Percentiles rank a stretch among this genome's conserved stretches.
These are phyloP conservation scores for Globisporangium nodosum DNA, from an alignment of 352 stramenopile genomes.

Conservation along the genomic window DNA sequence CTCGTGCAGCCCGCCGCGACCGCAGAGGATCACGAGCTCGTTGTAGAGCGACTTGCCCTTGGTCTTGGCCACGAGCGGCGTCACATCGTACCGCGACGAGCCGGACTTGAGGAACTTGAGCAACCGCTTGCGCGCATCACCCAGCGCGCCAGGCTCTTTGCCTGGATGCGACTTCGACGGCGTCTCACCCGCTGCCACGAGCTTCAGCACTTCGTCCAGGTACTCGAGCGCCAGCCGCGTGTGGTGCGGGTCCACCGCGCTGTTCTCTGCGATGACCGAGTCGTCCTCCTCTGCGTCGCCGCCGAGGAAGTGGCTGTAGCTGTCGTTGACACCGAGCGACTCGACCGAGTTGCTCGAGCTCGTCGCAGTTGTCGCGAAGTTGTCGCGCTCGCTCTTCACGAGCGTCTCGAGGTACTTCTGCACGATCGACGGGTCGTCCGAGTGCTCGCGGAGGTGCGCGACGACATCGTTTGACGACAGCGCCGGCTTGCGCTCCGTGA, in stretches of 20 bases:
- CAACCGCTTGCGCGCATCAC: constrained; percentile 70
- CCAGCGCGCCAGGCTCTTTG: constrained; percentile 65
- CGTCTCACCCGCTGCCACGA: constrained; percentile 57
- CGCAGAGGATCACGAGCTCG: constrained; percentile 83
- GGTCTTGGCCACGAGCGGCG: constrained; percentile 68
- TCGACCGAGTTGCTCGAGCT: constrained; percentile 10
- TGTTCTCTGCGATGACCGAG: constrained; percentile 15
- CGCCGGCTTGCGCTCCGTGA: constrained; percentile 65
- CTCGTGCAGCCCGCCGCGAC: constrained; percentile 71
- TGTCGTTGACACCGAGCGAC: constrained; percentile 60
- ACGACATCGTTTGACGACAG: constrained; percentile 78
- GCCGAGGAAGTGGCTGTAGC: constrained; percentile 77
- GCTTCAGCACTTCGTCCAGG: constrained; percentile 76
- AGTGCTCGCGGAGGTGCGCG: constrained; percentile 69
- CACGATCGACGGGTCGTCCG: constrained; percentile 63
- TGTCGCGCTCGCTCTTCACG: constrained; percentile 46
- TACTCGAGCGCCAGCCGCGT: constrained; percentile 84
- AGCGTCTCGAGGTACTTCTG: constrained; percentile 81
- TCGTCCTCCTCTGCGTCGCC: constrained; percentile 60
- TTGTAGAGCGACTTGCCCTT: constrained; percentile 71
- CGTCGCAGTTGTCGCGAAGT: constrained; percentile 13
- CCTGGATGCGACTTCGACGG: constrained; percentile 80
- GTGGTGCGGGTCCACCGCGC: constrained; percentile 65
- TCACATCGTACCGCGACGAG: constrained; percentile 74
- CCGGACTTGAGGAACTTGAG: constrained; percentile 77